Evolutionary conservation across 805 yeast genomes (phyloP).

Genomic region (Lipomyces sp.): DNA sequence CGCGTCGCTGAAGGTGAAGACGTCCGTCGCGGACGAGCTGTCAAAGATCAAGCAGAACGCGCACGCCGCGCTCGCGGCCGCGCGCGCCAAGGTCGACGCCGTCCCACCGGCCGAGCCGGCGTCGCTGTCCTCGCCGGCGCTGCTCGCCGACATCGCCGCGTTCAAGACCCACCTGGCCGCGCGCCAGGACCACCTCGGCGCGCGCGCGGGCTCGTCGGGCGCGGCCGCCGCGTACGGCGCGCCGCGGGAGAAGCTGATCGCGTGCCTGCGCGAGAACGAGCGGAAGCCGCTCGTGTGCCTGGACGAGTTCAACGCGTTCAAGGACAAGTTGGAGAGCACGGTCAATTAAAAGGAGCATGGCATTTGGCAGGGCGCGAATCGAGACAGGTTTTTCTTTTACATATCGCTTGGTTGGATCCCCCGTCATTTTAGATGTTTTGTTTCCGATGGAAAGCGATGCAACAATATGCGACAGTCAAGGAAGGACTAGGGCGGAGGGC

Average conservation of each 20-base stretch:
- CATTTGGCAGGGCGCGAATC: too few relatives aligned
- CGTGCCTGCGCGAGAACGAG: constrained; percentile 58
- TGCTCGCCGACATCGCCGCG: constrained; percentile 17
- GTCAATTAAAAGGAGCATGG: too few relatives aligned
- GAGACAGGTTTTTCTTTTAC: constrained; percentile 20
- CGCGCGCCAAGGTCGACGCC: constrained; percentile 14
- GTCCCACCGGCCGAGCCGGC: constrained; percentile 5
- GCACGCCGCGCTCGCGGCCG: constrained; percentile 30
- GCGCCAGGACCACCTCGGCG: constrained; percentile 35
- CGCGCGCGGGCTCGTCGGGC: constrained; percentile 41
- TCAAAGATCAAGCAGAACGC: constrained; percentile 36
- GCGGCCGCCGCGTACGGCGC: constrained; percentile 10
- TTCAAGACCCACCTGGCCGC: constrained; percentile 23
- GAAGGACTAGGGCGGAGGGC: too few relatives aligned
- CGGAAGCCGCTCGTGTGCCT: constrained; percentile 72
- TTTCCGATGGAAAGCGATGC: too few relatives aligned
- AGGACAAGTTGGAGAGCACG: constrained; percentile 46
- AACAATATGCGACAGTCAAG: too few relatives aligned
- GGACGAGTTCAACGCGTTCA: constrained; percentile 72
- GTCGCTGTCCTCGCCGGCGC: constrained; percentile 24
- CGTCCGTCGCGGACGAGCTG: constrained; percentile 37
- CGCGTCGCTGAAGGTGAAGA: constrained; percentile 38
- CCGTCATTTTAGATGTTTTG: not conserved
- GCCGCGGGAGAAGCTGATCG: constrained; percentile 47
- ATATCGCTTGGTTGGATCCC: constrained; percentile 30